phyloP scores from a whole-genome alignment of 331 rosid genomes.

The Pyracantha coccinea region DNA sequence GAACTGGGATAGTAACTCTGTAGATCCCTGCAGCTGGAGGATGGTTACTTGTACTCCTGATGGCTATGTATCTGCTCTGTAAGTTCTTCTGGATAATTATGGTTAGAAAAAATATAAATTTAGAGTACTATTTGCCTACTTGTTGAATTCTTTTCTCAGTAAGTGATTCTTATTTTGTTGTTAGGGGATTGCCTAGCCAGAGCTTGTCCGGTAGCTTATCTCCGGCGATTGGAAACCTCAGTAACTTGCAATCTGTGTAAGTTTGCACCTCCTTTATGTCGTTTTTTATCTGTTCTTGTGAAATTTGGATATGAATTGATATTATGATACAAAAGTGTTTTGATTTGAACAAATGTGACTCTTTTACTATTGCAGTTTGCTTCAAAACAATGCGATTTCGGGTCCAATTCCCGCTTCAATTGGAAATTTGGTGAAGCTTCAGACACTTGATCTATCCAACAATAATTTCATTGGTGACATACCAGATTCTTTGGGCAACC shows the following conservation, averaged over 20 bases:
- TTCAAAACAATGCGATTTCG: conserved; percentile 85
- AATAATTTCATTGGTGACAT: conserved; percentile 62
- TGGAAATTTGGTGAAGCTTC: conserved; percentile 80
- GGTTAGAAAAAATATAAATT: background rate
- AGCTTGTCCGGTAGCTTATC: conserved; percentile 80
- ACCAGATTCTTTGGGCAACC: conserved; percentile 78
- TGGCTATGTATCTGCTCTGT: conserved; percentile 88
- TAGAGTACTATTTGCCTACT: background rate
- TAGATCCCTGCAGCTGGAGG: conserved; percentile 99
- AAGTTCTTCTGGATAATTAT: conserved; percentile 27
- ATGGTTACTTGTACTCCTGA: conserved; percentile 90
- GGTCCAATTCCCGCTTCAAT: conserved; percentile 73
- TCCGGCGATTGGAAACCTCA: conserved; percentile 78
- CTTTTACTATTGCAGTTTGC: conserved; percentile 46
- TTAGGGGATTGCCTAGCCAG: conserved; percentile 98
- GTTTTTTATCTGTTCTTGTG: background rate
- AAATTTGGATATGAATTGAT: background rate
- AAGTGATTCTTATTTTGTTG: background rate
- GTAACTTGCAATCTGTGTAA: conserved; percentile 83
- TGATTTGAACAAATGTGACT: background rate
- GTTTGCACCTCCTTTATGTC: conserved; percentile 15
- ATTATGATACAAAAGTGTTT: background rate
- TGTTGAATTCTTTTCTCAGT: conserved; percentile 5
- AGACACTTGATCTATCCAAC: conserved; percentile 88
- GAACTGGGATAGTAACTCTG: conserved; percentile 88